These are phyloP conservation scores for Voacanga thouarsii DNA, from an alignment of 257 asterid species.

Conservation along the genomic window DNA sequence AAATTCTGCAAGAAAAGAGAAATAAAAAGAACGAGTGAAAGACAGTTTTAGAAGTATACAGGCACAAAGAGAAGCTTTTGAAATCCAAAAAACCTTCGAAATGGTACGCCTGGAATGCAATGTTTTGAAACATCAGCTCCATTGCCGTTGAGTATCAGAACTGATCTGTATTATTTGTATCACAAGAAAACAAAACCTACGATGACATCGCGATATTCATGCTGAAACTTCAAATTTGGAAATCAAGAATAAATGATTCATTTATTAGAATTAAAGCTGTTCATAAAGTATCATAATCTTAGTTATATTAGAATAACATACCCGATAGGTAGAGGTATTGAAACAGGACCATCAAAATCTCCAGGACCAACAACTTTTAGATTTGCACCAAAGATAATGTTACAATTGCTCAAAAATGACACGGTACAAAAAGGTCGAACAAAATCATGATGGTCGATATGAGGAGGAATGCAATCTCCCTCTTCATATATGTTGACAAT, in stretches of 20 bases:
- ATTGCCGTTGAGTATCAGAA: slow-evolving; percentile 66
- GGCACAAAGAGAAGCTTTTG: background rate
- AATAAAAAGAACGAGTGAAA: background rate
- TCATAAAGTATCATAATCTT: background rate
- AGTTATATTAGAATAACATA: slow-evolving; percentile 23
- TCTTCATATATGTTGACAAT: slow-evolving; percentile 82
- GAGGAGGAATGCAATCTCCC: slow-evolving; percentile 96
- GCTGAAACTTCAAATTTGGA: background rate
- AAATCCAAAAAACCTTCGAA: slow-evolving; percentile 43
- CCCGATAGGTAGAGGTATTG: slow-evolving; percentile 77
- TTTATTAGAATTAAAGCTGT: background rate
- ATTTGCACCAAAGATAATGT: slow-evolving; percentile 69
- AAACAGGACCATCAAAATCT: slow-evolving; percentile 63
- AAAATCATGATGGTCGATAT: slow-evolving; percentile 82
- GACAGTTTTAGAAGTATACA: background rate
- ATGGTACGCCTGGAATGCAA: slow-evolving; percentile 75
- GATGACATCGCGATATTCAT: no score
- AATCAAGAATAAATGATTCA: no score
- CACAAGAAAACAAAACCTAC: no score
- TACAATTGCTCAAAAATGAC: slow-evolving; percentile 70
- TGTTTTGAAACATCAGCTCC: slow-evolving; percentile 93
- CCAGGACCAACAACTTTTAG: slow-evolving; percentile 63
- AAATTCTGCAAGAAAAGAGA: slow-evolving; percentile 12
- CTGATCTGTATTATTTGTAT: slow-evolving; percentile 48
- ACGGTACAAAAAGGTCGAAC: slow-evolving; percentile 84